Percentiles rank a stretch among this genome's conserved stretches.
These are phyloP conservation scores for Medicago truncatula DNA, from an alignment of 306 rosid species.

Conservation along the genomic window MtrunA17r5.0-ANR NC_053048.1:52116001-52116500, in stretches of 20 bases:
- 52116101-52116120: too few relatives aligned
- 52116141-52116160: too few relatives aligned
- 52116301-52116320: conserved; percentile 52
- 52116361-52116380: conserved; percentile 5
- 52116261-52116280: conserved; percentile 35
- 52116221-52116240: conserved; percentile 24
- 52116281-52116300: conserved; percentile 61
- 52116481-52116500: conserved; percentile 82
- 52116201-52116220: background rate
- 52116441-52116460: conserved; percentile 52
- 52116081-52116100: too few relatives aligned
- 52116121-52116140: too few relatives aligned
- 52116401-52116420: conserved; percentile 35
- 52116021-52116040: too few relatives aligned
- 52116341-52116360: background rate
- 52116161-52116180: background rate
- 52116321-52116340: conserved; percentile 30
- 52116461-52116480: conserved; percentile 80
- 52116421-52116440: conserved; percentile 53
- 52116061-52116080: too few relatives aligned
- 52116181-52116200: background rate
- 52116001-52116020: too few relatives aligned
- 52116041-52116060: too few relatives aligned
- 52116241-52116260: conserved; percentile 24
- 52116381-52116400: conserved; percentile 12